Conservation (phyloP, 495 filamentous ascomycete genomes). For the Cladorrhinum samala region DNA sequence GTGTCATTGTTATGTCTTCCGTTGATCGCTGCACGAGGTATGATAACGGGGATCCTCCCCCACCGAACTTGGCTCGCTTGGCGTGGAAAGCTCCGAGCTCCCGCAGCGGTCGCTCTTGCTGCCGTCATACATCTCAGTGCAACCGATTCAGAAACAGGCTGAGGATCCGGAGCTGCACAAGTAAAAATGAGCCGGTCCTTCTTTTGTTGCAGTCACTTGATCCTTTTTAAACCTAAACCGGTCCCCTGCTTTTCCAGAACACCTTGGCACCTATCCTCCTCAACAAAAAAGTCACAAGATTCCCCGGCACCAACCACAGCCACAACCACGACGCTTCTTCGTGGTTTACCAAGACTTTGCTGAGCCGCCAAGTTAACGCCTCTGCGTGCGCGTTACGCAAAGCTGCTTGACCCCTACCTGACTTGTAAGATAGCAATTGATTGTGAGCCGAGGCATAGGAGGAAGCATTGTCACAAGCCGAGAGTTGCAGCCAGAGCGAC, state of each 20-base stretch:
- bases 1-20: too few species aligned
- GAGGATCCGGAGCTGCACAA: not conserved
- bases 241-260: not conserved
- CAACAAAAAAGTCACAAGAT: not conserved
- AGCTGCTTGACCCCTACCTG: too few species aligned
- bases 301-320: not conserved
- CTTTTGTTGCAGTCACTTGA: not conserved
- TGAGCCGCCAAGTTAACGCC: too few species aligned
- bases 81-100: not conserved
- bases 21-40: too few species aligned
- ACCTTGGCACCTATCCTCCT: too few species aligned
- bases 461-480: not conserved
- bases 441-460: not conserved
- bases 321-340: not conserved
- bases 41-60: too few species aligned
- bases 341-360: too few species aligned
- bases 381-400: too few species aligned
- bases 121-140: not conserved
- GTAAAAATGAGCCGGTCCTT: not conserved
- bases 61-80: not conserved
- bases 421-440: too few species aligned
- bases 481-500: not conserved
- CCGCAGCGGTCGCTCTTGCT: too few species aligned
- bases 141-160: not conserved
- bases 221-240: not conserved